These are phyloP conservation scores for Clarireedia sp. DNA, from an alignment of 2,329 filamentous ascomycete species.

Conservation along the genomic window DNA sequence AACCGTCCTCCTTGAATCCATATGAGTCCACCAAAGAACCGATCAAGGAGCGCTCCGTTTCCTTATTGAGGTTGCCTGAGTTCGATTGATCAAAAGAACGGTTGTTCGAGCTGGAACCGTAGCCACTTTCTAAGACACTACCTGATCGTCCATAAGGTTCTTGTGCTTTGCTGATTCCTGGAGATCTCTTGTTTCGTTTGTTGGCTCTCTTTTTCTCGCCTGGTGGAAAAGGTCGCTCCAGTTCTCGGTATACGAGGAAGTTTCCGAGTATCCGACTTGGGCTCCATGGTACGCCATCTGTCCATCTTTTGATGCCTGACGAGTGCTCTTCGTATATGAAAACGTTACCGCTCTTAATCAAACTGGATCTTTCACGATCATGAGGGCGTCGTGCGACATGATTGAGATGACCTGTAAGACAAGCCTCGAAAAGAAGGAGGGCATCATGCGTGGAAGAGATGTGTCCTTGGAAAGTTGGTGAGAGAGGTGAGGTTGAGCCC, in stretches of 20 bases:
- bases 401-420: constrained; percentile 58
- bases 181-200: constrained; percentile 51
- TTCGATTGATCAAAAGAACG: constrained; percentile 14
- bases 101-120: constrained; percentile 6
- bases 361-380: constrained; percentile 67
- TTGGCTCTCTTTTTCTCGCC: constrained; percentile 80
- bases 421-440: constrained; percentile 72
- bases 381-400: constrained; percentile 80
- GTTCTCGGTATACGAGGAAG: constrained; percentile 94
- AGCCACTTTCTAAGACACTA: constrained; percentile 11
- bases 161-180: constrained; percentile 24
- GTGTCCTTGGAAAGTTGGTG: constrained; percentile 23
- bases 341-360: constrained; percentile 77
- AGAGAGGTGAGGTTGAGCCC: constrained; percentile 17
- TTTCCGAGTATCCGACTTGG: constrained; percentile 92
- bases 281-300: constrained; percentile 85
- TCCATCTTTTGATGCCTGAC: constrained; percentile 91
- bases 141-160: constrained; percentile 12
- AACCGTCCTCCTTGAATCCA: constrained; percentile 68
- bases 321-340: constrained; percentile 90
- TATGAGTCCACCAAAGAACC: constrained; percentile 88
- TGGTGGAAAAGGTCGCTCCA: constrained; percentile 86
- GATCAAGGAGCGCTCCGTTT: constrained; percentile 41
- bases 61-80: constrained; percentile 23
- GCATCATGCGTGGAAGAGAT: constrained; percentile 43